Base-by-base conservation (phyloP, 345 rosid species). In the Theobroma cacao region DNA sequence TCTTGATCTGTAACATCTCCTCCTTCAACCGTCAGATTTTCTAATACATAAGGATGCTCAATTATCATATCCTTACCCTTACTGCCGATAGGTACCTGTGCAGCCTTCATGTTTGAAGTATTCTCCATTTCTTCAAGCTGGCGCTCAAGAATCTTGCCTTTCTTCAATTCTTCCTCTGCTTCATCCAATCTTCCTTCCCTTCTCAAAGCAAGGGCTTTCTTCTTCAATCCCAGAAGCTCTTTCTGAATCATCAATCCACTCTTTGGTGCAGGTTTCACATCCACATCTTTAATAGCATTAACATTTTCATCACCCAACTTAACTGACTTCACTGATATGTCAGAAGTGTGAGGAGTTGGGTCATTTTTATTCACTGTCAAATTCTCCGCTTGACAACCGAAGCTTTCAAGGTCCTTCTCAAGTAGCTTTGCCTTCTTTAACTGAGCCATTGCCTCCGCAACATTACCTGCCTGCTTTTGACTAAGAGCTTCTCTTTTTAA, bases 351-450 rank as follows among this genome's bases (percentile, higher is more conserved):
- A 61, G 83, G 75, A 66, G 73, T 64, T 33, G 76, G 43, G 69
- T 26, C 63, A 72, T 72, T 75, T 34, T 20, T 62, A 58, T 53
- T 28, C 36, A n/a, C 15, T 26, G 74, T 22, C 14, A 69, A 33
- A 66, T 77, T 43, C n/a, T 71, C 77, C 1, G 10, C 48, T 69
- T 34, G 87, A 77, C 80, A 75, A 34, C 78, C 78, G 26, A 71
- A 62, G 80, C 82, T 74, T 67, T 88, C 94, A 45, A 89, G 83
- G 79, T 89, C 89, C 56, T 71, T 87, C 72, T 91, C 96, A 79
- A 90, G 94, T 76, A 88, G 63, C 78, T 91, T 92, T 66, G 94
- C 94, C 82, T 91, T 92, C 84, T 89, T 92, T n/a, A 92, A 86
- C 15, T 79, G 83, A 60, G 86, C 88, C 92, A 92, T 86, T 79